Percentiles rank a stretch among this genome's conserved stretches.
Conservation (phyloP, 164 flowering plant genomes). For the Cinnamomum micranthum region DNA sequence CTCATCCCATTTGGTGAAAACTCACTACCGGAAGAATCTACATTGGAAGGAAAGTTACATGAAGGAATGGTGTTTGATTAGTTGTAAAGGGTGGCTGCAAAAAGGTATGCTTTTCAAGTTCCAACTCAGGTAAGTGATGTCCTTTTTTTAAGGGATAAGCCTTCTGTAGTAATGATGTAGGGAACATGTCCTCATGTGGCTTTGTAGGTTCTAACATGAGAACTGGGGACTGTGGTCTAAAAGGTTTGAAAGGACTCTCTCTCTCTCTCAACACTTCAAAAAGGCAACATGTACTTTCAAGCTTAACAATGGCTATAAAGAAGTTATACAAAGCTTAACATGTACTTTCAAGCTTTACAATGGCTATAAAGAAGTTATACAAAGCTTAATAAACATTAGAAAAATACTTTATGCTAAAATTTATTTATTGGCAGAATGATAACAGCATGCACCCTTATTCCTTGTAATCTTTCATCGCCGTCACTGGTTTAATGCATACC, state of each 20-base stretch:
- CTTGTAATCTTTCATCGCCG: neutral
- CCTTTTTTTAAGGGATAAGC: neutral
- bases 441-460: neutral
- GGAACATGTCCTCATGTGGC: neutral
- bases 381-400: too few species aligned
- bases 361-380: too few species aligned
- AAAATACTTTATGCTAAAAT: neutral
- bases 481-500: neutral
- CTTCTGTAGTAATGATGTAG: neutral
- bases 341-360: neutral
- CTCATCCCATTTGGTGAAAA: neutral
- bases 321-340: neutral
- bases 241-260: too few species aligned
- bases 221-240: neutral
- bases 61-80: neutral
- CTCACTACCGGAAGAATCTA: neutral
- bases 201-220: neutral
- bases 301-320: neutral
- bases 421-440: neutral
- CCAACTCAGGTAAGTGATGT: conserved; percentile 1
- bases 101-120: neutral
- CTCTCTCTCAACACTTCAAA: neutral
- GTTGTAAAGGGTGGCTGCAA: neutral
- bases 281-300: neutral
- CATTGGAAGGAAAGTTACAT: neutral